A percentile compares a stretch with the other conserved stretches of the same genome.
Conservation (phyloP, 768 basidiomycete species). For the Naematelia aurantialba region DNA sequence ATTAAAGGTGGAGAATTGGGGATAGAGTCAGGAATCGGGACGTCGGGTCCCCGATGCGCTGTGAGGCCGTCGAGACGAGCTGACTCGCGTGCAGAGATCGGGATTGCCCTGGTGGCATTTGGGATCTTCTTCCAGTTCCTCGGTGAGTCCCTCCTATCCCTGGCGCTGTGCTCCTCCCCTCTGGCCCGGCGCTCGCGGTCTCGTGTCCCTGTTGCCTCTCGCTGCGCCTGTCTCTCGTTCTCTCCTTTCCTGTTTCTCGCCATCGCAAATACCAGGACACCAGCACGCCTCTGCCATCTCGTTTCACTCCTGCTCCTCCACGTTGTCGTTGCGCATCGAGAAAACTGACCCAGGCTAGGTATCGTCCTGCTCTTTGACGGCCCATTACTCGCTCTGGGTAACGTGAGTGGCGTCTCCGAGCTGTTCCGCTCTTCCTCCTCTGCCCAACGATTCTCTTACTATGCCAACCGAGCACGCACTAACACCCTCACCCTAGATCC, state of each 20-base stretch:
- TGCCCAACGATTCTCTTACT: not conserved
- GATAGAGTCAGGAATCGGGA: too few species aligned
- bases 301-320: not conserved
- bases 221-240: too few species aligned
- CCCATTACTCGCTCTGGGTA: conserved; percentile 91
- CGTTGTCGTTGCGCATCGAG: too few species aligned
- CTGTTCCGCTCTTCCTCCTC: too few species aligned
- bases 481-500: conserved; percentile 65
- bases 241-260: not conserved
- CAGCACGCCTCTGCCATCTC: not conserved
- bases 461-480: not conserved
- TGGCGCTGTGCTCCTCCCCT: too few species aligned
- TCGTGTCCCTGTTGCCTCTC: too few species aligned
- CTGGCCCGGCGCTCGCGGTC: too few species aligned
- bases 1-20: too few species aligned
- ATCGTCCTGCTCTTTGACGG: conserved; percentile 96
- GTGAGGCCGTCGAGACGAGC: too few species aligned
- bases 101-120: conserved; percentile 92
- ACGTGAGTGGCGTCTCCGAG: conserved; percentile 60
- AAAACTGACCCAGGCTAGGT: too few species aligned
- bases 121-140: conserved; percentile 94
- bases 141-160: conserved; percentile 53
- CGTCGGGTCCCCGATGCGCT: too few species aligned
- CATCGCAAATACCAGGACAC: too few species aligned
- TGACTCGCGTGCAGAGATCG: conserved; percentile 65